A percentile compares a stretch with the other conserved stretches of the same genome.
Conservation (phyloP, 2,329 filamentous ascomycete genomes). For the Myriosclerotinia curreyana region DNA sequence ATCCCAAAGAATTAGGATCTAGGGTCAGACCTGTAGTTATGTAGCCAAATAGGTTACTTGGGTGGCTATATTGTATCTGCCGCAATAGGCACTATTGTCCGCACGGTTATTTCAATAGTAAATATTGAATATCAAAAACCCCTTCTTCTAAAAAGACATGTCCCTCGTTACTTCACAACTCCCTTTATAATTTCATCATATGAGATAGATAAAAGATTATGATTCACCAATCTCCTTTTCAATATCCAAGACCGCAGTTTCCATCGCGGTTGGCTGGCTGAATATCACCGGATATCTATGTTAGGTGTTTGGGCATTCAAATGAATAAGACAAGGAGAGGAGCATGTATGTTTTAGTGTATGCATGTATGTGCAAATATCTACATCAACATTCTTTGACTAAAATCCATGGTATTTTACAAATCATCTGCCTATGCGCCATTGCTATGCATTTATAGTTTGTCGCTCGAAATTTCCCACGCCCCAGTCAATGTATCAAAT, state of each 20-base stretch:
- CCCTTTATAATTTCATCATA: too few relatives aligned
- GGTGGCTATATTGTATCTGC: background rate
- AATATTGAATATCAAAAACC: too few relatives aligned
- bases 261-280: too few relatives aligned
- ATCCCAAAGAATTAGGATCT: constrained; percentile 1
- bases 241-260: too few relatives aligned
- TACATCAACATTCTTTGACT: constrained; percentile 7
- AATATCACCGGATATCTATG: background rate
- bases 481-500: constrained; percentile 1
- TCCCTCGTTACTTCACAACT: too few relatives aligned
- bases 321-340: too few relatives aligned
- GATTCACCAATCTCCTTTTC: too few relatives aligned
- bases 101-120: too few relatives aligned
- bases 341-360: background rate
- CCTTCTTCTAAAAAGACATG: too few relatives aligned
- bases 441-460: constrained; percentile 15
- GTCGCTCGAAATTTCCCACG: background rate
- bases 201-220: too few relatives aligned
- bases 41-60: background rate
- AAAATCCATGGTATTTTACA: constrained; percentile 15
- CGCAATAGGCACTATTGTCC: too few relatives aligned
- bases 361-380: background rate
- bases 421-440: constrained; percentile 6
- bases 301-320: background rate
- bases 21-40: background rate